These are phyloP conservation scores for Tilletia indica DNA, from an alignment of 1,284 basidiomycete genomes.

Conservation along the genomic window DNA sequence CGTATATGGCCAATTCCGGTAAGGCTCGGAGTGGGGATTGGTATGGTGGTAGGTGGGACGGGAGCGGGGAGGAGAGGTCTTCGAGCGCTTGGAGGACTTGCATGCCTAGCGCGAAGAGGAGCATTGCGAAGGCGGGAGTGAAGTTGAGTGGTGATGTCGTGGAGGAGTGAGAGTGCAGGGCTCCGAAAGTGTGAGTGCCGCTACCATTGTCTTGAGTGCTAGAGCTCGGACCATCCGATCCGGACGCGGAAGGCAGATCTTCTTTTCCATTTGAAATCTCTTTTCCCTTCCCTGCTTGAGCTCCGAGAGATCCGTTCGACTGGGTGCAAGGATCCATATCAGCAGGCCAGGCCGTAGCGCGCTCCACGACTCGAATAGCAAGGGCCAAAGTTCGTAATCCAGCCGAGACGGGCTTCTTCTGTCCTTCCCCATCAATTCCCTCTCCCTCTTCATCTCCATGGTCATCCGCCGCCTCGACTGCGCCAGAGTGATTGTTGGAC, in stretches of 20 bases:
- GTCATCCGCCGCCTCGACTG: background rate
- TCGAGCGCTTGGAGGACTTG: background rate
- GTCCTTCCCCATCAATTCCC: background rate
- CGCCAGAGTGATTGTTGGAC: background rate
- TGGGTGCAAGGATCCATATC: background rate
- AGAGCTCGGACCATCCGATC: too few relatives aligned
- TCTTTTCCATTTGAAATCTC: background rate
- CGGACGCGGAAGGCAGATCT: too few relatives aligned
- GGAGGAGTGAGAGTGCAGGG: background rate
- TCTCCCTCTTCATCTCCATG: background rate
- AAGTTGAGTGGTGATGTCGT: background rate
- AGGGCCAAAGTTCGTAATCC: background rate
- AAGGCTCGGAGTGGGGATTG: too few relatives aligned
- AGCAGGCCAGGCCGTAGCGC: background rate
- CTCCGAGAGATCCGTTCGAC: background rate
- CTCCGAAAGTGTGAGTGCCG: too few relatives aligned
- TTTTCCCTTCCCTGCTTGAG: too few relatives aligned
- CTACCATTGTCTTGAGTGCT: too few relatives aligned
- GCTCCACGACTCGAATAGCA: slow-evolving; percentile 1
- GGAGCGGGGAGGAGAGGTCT: background rate
- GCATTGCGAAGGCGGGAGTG: slow-evolving; percentile 9
- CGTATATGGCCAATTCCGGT: too few relatives aligned
- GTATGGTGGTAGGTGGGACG: too few relatives aligned
- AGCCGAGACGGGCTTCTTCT: background rate
- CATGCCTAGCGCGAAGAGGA: slow-evolving; percentile 1